Evolutionary conservation across 2,329 filamentous ascomycete species (phyloP), one percentile per base, ranked within the genome.

Genomic region (Scedosporium dehoogii): DNA sequence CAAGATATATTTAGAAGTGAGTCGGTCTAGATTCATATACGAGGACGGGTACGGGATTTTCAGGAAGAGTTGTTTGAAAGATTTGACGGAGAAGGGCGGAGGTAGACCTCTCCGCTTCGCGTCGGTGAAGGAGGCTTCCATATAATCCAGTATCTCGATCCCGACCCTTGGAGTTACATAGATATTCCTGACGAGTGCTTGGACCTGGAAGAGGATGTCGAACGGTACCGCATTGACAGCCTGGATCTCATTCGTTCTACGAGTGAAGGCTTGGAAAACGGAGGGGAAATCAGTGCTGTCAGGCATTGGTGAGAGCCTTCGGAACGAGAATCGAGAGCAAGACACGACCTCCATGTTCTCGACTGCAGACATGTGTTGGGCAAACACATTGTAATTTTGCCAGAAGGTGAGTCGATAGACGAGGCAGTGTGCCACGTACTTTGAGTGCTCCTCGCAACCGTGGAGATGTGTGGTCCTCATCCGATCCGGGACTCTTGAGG

Each of bases 141-240:
- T 73, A 1, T 74, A 65, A 0, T 73, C 69, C 1, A 85, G 70
- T 4, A 90, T 68, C 1, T 69, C 64, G 0, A 75, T 57, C 0
- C 85, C 82, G 1, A 74, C 81, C 0, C 69, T 67, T 0, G 88
- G 87, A 12, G 83, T 75, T 1, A 91, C 75, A 62, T 81, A 84
- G 23, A 82, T 84, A 66, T 89, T 88, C 67, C 80, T 77, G 0
- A 85, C 83, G 4, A 92, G 73, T 16, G 79, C 80, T 59, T 88
- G 81, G 4, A 90, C 73, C 66, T 89, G 86, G 67, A 85, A 89
- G 5, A 83, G 75, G 1, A 86, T 68, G 0, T 73, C 70, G 65
- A 85, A 90, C 4, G 82, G 73, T 63, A 84, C 67, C 1, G 65
- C 60, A 16, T 72, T 66, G 6, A 69, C 70, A 6, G 67, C 65